Evolutionary conservation across 306 rosid genomes (phyloP), one percentile per base, ranked within the genome.

Genomic region (Herpetospermum pedunculosum): DNA sequence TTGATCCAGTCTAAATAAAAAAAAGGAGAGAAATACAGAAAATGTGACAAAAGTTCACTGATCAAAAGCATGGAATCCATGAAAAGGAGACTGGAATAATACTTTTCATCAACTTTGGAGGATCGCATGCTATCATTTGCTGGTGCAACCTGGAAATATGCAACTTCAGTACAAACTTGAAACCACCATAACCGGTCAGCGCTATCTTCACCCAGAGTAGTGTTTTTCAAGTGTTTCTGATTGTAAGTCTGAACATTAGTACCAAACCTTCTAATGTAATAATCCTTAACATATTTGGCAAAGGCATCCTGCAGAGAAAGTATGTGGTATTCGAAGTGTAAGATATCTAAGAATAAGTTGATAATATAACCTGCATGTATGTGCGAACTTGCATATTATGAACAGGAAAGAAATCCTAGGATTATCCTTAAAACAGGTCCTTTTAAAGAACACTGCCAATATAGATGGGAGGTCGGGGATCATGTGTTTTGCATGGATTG

Each of bases 81-180:
- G 57, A 50, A 8, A 3, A 41, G 74, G 60, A 8, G 69, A 75
- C 47, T 16, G 75, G 80, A 62, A 84, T 59, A 81, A 80, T 85
- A 78, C 98, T 81, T 91, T 26, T 88, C 72, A 76, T 91, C 88
- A 47, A 93, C 89, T 84, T 82, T 86, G 49, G 92, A 80, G 79
- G 98, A 93, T 40, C 98, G 92, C 44, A 93, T 65, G 76, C 94
- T 93, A 73, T 91, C 98, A 79, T 86, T 87, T 80, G 87, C 83
- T 16, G 96, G 98, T 60, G 98, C 97, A 76, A 93, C 98, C 86
- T 93, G 98, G 82, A 93, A 93, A 84, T 81, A 93, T 67, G 97
- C 98, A 80, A 93, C 92, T 83, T 91, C 98, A 18, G 91, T 87
- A 78, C 98, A 93, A 83, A 90, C 98, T 93, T 93, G 98, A 82